phyloP scores from a whole-genome alignment of 495 filamentous ascomycete genomes.

The Annulohypoxylon maeteangense region DNA sequence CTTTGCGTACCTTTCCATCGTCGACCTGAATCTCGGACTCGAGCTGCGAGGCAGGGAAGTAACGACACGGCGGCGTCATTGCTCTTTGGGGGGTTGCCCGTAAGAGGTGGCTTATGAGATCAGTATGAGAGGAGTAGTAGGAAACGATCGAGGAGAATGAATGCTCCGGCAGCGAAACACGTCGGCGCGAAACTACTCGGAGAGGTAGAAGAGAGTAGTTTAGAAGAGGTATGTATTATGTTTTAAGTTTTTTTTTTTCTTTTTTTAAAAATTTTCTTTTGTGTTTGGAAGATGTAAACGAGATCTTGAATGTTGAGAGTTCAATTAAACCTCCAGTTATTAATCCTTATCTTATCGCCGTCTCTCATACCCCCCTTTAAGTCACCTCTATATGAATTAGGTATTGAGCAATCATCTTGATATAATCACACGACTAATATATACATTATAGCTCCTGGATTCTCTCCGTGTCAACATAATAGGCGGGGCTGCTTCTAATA shows the following conservation, averaged over 20 bases:
- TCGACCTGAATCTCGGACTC: conserved; percentile 59
- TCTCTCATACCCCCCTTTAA: not conserved
- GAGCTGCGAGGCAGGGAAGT: conserved; percentile 66
- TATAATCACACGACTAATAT: conserved; percentile 8
- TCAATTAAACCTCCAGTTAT: conserved; percentile 11
- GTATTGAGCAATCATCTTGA: too few relatives aligned
- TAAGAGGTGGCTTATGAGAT: not conserved
- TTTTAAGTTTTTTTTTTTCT: too few relatives aligned
- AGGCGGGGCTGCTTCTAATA: conserved; percentile 13
- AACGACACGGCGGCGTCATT: conserved; percentile 71
- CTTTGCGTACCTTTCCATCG: conserved; percentile 63
- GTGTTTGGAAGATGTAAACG: not conserved
- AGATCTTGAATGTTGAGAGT: conserved; percentile 7
- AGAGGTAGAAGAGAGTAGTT: conserved; percentile 70
- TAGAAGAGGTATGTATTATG: conserved; percentile 69
- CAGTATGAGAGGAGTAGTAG: not conserved
- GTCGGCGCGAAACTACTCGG: conserved; percentile 71
- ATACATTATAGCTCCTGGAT: conserved; percentile 51
- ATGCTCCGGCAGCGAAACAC: conserved; percentile 35
- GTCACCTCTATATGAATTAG: too few relatives aligned
- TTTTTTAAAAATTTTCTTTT: not conserved
- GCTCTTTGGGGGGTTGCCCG: not conserved
- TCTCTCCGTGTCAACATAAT: conserved; percentile 59
- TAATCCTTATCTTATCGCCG: conserved; percentile 47
- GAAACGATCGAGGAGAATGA: conserved; percentile 29